Conservation (phyloP, 306 rosid genomes). For the Argentina anserina region DNA sequence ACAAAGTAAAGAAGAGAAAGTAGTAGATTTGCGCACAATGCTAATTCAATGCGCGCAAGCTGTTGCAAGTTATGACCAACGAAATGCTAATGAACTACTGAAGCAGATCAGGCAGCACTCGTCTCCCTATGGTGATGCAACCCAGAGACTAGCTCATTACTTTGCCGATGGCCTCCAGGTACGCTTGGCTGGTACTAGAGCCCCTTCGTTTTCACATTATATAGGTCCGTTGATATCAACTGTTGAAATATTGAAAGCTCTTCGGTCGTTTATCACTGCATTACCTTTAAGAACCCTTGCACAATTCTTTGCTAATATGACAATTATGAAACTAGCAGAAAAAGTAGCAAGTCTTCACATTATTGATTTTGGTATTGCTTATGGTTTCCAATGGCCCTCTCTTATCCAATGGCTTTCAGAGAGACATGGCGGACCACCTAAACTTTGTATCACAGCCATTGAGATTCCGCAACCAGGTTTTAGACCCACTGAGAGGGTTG, state of each 20-base stretch:
- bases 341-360: slow-evolving; percentile 31
- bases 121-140: slow-evolving; percentile 34
- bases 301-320: slow-evolving; percentile 23
- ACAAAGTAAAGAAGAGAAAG: no score
- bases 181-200: slow-evolving; percentile 27
- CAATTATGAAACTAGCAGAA: slow-evolving; percentile 25
- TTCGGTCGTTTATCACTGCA: slow-evolving; percentile 27
- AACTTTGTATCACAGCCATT: slow-evolving; percentile 35
- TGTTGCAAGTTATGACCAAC: slow-evolving; percentile 26
- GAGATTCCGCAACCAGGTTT: slow-evolving; percentile 51
- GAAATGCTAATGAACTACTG: slow-evolving; percentile 22
- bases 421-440: slow-evolving; percentile 38
- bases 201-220: slow-evolving; percentile 24
- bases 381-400: slow-evolving; percentile 54
- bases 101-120: slow-evolving; percentile 29
- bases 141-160: slow-evolving; percentile 41
- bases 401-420: slow-evolving; percentile 39
- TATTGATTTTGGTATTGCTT: slow-evolving; percentile 39
- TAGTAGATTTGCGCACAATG: slow-evolving; percentile 35
- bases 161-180: slow-evolving; percentile 42
- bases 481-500: slow-evolving; percentile 31
- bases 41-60: slow-evolving; percentile 39
- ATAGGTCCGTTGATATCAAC: slow-evolving; percentile 24
- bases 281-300: slow-evolving; percentile 32
- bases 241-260: slow-evolving; percentile 30